Conservation (phyloP, 257 asterid genomes). For the Avicennia marina region DNA sequence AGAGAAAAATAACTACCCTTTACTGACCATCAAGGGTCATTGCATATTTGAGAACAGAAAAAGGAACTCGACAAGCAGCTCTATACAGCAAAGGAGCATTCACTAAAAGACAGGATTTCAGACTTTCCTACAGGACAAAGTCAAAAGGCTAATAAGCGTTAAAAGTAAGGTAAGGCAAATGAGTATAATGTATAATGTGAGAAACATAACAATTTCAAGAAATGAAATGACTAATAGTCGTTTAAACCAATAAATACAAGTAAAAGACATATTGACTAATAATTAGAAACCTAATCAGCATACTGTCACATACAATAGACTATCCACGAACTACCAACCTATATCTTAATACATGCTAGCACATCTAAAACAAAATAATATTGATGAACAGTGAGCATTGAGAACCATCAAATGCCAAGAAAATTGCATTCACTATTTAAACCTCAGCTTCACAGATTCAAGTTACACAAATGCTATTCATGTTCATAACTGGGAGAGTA, state of each 20-base stretch:
- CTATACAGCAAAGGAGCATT: slow-evolving; percentile 97
- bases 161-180: background rate
- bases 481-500: background rate
- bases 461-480: background rate
- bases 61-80: slow-evolving; percentile 86
- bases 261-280: no score
- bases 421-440: background rate
- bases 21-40: slow-evolving; percentile 99
- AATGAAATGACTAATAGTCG: background rate
- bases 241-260: background rate
- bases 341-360: no score
- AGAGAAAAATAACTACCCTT: slow-evolving; percentile 19
- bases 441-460: background rate
- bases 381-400: background rate
- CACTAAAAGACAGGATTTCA: slow-evolving; percentile 78
- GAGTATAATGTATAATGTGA: background rate
- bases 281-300: no score
- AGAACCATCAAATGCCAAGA: background rate
- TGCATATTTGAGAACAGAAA: slow-evolving; percentile 92
- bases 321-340: no score
- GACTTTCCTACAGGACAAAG: slow-evolving; percentile 60
- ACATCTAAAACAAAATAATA: background rate
- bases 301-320: no score
- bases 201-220: slow-evolving; percentile 9
- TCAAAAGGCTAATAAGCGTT: background rate